Conservation (phyloP, 805 yeast genomes). For the Pichia scutulata region DNA sequence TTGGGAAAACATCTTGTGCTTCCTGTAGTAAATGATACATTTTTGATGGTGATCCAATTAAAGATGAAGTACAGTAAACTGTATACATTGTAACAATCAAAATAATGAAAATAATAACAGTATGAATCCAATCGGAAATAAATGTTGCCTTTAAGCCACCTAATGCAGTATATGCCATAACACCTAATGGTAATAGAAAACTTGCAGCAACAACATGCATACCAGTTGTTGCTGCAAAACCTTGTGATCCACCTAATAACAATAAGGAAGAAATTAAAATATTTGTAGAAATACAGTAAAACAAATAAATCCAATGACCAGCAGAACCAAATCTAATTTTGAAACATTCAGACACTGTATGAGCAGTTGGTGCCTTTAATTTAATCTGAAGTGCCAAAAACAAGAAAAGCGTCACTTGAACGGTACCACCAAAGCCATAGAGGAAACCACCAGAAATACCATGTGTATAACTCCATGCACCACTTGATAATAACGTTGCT, state of each 20-base stretch:
- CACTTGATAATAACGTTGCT: constrained; percentile 32
- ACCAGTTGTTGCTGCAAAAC: constrained; percentile 35
- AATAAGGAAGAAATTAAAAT: constrained; percentile 27
- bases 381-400: constrained; percentile 34
- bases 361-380: constrained; percentile 35
- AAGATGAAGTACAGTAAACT: constrained; percentile 29
- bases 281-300: constrained; percentile 32
- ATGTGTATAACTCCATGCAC: constrained; percentile 33
- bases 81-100: constrained; percentile 28
- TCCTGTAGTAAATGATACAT: constrained; percentile 36
- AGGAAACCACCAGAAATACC: constrained; percentile 35
- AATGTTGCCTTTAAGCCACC: constrained; percentile 51
- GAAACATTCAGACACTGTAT: constrained; percentile 35
- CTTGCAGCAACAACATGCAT: constrained; percentile 40
- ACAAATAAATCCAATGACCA: constrained; percentile 30
- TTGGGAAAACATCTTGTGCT: constrained; percentile 26
- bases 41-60: constrained; percentile 37
- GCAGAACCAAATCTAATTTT: constrained; percentile 31
- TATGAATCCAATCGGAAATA: constrained; percentile 45
- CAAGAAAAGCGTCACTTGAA: constrained; percentile 32
- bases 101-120: constrained; percentile 29
- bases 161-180: constrained; percentile 38
- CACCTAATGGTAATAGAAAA: constrained; percentile 40
- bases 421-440: constrained; percentile 32
- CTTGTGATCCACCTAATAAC: constrained; percentile 39